Evolutionary conservation across 768 basidiomycete species (phyloP), one percentile per base, ranked within the genome.

Genomic region (Pilatotrama ljubarskyi): DNA sequence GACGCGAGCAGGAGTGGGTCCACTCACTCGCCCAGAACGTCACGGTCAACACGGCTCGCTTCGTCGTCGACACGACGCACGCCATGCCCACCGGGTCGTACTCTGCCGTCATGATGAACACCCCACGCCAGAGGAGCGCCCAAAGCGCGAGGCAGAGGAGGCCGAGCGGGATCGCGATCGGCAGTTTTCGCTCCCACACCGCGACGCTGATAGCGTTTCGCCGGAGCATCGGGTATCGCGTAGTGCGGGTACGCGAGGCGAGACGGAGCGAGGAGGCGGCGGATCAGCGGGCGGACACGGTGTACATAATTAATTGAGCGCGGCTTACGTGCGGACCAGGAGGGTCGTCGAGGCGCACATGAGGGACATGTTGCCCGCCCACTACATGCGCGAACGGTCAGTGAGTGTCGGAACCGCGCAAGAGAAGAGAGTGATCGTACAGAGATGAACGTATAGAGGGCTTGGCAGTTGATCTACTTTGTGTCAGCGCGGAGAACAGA

Each of bases 11-110:
- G 37, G 4, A 13, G 10, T 17, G n/a, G 14, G 26, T 20, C 7
- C 18, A 78, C 84, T 51, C 66, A 87, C 88, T 91, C 69, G 82
- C 86, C 71, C 89, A 87, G 73, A 87, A 90, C 15, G 82, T 85
- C 50, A 81, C 72, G 58, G 84, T 87, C 52, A 90, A 77, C 57
- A 86, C 73, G 10, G 80, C 72, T 17, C 86, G 80, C 58, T 82
- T 79, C 20, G 83, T 83, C 20, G 76, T 75, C 26, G 71, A 74
- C 44, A 90, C 82, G 38, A 78, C 70, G 61, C 89, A 90, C 1
- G 74, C 62, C 20, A 69, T 57, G 2, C 56, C 58, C n/a, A 49
- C 26, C 11, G 75, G 66, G 29, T 81, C 78, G 83, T 85, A 86
- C 36, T 73, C 66, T 0, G 87, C 84, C 11, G 76, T 71, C 29